phyloP scores from a whole-genome alignment of 2,329 filamentous ascomycete genomes.

The Penicillium sp. region DNA sequence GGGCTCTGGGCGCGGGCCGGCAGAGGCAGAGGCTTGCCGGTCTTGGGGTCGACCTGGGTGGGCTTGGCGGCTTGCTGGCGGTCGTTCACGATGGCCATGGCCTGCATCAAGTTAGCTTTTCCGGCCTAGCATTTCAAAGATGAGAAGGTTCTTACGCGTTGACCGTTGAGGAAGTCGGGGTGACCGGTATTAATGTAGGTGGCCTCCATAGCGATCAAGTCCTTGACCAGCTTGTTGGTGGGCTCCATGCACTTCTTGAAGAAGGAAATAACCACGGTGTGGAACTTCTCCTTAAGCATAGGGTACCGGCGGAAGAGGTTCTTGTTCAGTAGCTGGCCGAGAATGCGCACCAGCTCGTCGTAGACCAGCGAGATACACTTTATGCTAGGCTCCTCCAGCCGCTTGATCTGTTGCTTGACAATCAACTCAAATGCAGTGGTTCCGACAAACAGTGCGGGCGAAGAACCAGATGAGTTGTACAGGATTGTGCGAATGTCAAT shows the following conservation, averaged over 20 bases:
- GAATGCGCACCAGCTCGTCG: slow-evolving; percentile 92
- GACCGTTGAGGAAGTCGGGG: slow-evolving; percentile 94
- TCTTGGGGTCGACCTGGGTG: slow-evolving; percentile 96
- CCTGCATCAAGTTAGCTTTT: slow-evolving; percentile 45
- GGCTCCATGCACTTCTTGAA: slow-evolving; percentile 99
- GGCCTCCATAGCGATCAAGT: slow-evolving; percentile 90
- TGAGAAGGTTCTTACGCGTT: slow-evolving; percentile 58
- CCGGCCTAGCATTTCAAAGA: neutral
- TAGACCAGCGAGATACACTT: slow-evolving; percentile 98
- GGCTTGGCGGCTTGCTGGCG: slow-evolving; percentile 75
- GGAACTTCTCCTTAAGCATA: slow-evolving; percentile 93
- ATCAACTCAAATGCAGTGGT: slow-evolving; percentile 98
- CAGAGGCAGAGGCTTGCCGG: slow-evolving; percentile 88
- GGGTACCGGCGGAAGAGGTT: slow-evolving; percentile 89
- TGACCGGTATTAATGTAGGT: slow-evolving; percentile 99
- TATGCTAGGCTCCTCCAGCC: slow-evolving; percentile 89
- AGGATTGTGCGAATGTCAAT: slow-evolving; percentile 94
- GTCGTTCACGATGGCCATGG: slow-evolving; percentile 98
- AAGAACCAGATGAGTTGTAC: slow-evolving; percentile 98
- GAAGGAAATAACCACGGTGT: slow-evolving; percentile 83
- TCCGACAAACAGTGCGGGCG: slow-evolving; percentile 91
- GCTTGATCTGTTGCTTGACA: slow-evolving; percentile 97
- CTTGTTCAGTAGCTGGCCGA: slow-evolving; percentile 84
- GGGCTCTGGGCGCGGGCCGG: slow-evolving; percentile 74
- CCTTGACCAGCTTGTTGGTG: slow-evolving; percentile 91